Percentiles rank a stretch among this genome's conserved stretches.
Evolutionary conservation across 371 early-diverging fungal genomes (phyloP).

Genomic region (Gilbertella persicaria): DNA sequence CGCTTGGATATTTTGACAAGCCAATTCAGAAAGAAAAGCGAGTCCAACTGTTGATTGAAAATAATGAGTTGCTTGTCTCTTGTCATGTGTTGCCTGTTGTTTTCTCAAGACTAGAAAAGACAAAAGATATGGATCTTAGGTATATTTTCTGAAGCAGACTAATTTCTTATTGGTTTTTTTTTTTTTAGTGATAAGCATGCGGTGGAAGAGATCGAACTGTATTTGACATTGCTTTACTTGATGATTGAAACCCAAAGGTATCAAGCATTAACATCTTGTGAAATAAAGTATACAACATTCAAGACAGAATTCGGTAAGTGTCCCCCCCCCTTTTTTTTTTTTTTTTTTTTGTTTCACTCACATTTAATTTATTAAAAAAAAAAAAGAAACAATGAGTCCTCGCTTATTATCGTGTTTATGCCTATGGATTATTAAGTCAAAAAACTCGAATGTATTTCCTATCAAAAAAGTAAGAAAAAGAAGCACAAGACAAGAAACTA

Average conservation of each 20-base stretch:
- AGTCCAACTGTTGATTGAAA: neutral
- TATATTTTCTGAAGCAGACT: neutral
- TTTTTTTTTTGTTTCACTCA: slow-evolving; percentile 49
- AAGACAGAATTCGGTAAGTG: slow-evolving; percentile 45
- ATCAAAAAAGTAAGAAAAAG: slow-evolving; percentile 51
- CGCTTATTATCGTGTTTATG: neutral
- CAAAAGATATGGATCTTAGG: neutral
- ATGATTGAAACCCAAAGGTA: slow-evolving; percentile 53
- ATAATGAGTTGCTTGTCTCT: neutral
- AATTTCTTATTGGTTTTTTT: neutral
- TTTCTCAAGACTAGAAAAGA: neutral
- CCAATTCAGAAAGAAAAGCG: neutral
- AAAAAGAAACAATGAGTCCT: neutral
- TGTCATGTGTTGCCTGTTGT: neutral
- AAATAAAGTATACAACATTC: slow-evolving; percentile 14
- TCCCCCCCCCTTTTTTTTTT: slow-evolving; percentile 31
- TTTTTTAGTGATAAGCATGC: neutral
- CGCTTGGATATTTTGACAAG: slow-evolving; percentile 48
- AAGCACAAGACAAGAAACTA: neutral
- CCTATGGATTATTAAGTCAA: neutral
- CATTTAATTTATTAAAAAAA: too few relatives aligned
- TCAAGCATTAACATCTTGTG: slow-evolving; percentile 15
- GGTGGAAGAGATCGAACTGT: slow-evolving; percentile 53
- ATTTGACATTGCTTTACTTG: slow-evolving; percentile 61
- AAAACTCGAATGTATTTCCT: neutral